Evolutionary conservation across 1,284 basidiomycete genomes (phyloP).

Genomic region (Boletus smithii): DNA sequence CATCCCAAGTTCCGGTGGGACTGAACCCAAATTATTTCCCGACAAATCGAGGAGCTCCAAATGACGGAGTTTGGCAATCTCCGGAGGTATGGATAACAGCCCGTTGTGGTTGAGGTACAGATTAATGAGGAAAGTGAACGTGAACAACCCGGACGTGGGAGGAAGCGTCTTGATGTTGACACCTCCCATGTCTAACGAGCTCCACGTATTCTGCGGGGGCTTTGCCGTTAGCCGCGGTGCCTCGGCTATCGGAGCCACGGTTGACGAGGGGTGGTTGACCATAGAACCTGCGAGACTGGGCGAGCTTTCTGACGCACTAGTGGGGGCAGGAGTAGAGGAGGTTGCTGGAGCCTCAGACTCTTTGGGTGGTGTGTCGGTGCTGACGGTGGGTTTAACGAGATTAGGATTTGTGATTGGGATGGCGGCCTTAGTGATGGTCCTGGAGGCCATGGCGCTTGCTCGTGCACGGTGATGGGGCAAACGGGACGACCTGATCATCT

Average conservation of each 20-base stretch:
- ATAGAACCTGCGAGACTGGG: conserved; percentile 37
- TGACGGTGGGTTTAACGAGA: conserved; percentile 47
- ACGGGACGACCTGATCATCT: conserved; percentile 74
- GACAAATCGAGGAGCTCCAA: conserved; percentile 92
- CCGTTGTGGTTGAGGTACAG: conserved; percentile 98
- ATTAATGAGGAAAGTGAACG: conserved; percentile 89
- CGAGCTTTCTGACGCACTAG: conserved; percentile 39
- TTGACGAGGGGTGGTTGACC: conserved; percentile 71
- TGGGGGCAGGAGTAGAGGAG: conserved; percentile 34
- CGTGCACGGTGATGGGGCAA: conserved; percentile 79
- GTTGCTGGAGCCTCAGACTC: conserved; percentile 25
- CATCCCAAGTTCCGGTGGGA: conserved; percentile 92
- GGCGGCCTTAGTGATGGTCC: conserved; percentile 72
- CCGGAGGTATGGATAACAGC: conserved; percentile 76
- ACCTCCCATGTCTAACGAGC: conserved; percentile 94
- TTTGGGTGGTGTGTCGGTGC: conserved; percentile 29
- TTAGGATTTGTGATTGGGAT: conserved; percentile 85
- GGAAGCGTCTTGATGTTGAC: conserved; percentile 91
- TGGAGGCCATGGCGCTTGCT: conserved; percentile 74
- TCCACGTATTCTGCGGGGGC: conserved; percentile 78
- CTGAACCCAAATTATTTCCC: conserved; percentile 75
- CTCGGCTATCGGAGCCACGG: conserved; percentile 63
- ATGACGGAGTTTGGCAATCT: conserved; percentile 82
- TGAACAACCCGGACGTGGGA: conserved; percentile 78
- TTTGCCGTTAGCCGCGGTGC: conserved; percentile 56